Conservation (phyloP, 2,329 filamentous ascomycete species). For the Colletotrichum horii region DNA sequence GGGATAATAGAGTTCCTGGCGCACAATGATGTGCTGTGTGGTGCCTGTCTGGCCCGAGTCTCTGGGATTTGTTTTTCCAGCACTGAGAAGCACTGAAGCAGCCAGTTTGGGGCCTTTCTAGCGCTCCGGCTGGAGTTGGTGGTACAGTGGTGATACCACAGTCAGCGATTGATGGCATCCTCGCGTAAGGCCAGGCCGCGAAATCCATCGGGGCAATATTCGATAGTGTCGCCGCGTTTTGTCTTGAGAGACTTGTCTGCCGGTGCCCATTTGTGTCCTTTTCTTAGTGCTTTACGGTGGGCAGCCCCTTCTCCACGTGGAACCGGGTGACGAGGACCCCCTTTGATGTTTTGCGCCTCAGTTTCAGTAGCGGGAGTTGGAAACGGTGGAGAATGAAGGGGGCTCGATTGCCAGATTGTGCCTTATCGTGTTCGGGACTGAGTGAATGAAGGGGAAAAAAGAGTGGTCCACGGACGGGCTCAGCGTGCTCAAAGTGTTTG, state of each 20-base stretch:
- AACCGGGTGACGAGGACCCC: not conserved
- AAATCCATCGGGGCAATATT: not conserved
- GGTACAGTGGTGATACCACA: not conserved
- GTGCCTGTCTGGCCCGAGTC: not conserved
- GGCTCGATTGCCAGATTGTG: not conserved
- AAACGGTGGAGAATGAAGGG: not conserved
- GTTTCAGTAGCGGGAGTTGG: conserved; percentile 10
- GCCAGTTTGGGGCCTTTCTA: not conserved
- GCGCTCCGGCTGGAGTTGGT: not conserved
- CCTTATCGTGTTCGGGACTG: not conserved
- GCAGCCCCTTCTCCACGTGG: not conserved
- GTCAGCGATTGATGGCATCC: not conserved
- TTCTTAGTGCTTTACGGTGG: not conserved
- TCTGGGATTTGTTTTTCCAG: not conserved
- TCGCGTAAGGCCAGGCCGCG: not conserved
- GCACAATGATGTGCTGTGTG: not conserved
- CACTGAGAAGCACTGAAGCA: not conserved
- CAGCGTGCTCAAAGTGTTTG: not conserved
- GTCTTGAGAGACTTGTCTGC: not conserved
- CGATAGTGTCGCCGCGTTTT: not conserved
- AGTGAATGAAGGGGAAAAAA: not conserved
- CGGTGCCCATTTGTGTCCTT: not conserved
- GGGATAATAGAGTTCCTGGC: not conserved
- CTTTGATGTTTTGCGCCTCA: conserved; percentile 1
- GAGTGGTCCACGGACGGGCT: not conserved